A percentile compares a stretch with the other conserved stretches of the same genome.
Evolutionary conservation across 352 stramenopile species (phyloP).

Genomic region (Thalassiosira exigua): DNA sequence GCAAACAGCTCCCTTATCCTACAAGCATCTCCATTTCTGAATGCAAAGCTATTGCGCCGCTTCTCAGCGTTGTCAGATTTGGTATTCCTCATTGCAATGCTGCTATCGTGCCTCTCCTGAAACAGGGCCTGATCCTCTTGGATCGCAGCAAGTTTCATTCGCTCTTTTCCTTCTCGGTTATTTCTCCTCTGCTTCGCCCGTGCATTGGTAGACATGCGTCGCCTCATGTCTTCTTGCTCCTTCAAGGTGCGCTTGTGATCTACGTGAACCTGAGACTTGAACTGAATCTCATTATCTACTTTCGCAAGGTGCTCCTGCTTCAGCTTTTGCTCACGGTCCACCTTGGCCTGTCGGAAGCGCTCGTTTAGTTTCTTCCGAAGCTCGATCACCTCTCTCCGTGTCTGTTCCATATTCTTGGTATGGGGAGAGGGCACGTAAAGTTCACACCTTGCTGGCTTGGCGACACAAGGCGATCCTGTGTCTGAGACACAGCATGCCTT

Average conservation of each 20-base stretch:
- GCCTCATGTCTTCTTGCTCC: conserved; percentile 63
- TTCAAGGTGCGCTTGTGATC: conserved; percentile 76
- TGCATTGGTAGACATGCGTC: conserved; percentile 64
- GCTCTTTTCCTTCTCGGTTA: conserved; percentile 67
- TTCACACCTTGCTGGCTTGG: too few relatives aligned
- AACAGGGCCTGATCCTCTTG: too few relatives aligned
- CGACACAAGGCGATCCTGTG: too few relatives aligned
- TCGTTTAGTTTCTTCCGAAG: conserved; percentile 68
- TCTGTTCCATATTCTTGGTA: too few relatives aligned
- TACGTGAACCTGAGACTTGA: conserved; percentile 78
- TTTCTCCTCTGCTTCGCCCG: conserved; percentile 68
- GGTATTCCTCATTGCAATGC: too few relatives aligned
- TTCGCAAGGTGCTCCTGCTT: conserved; percentile 50
- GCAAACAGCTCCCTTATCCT: conserved; percentile 62
- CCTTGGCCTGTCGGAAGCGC: conserved; percentile 61
- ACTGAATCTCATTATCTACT: conserved; percentile 77
- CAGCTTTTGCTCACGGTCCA: conserved; percentile 48
- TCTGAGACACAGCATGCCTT: too few relatives aligned
- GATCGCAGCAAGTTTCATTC: conserved; percentile 51
- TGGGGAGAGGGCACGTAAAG: too few relatives aligned
- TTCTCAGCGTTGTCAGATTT: conserved; percentile 55
- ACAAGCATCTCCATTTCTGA: conserved; percentile 68
- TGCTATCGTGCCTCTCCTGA: too few relatives aligned
- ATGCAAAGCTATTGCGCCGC: conserved; percentile 73
- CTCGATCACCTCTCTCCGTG: conserved; percentile 61